Percentiles rank a stretch among this genome's conserved stretches.
These are phyloP conservation scores for Penicillium sp. DNA, from an alignment of 2,329 filamentous ascomycete species.

Conservation along the genomic window DNA sequence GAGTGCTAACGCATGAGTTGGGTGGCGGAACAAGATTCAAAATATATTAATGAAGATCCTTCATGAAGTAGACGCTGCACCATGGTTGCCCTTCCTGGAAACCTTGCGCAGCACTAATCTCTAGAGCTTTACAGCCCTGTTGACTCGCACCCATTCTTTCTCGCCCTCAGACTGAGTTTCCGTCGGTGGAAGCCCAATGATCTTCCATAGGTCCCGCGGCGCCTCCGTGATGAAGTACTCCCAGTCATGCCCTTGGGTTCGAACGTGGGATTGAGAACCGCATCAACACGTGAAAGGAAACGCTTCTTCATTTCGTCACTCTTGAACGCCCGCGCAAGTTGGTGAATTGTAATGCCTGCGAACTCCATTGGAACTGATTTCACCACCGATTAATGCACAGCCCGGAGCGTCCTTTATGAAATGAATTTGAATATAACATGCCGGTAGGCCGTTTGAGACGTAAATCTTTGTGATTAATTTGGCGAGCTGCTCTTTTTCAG, in stretches of 20 bases:
- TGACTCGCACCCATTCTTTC: background rate
- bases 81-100: background rate
- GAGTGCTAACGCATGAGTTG: background rate
- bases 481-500: background rate
- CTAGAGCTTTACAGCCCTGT: background rate
- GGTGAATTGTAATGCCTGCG: constrained; percentile 3
- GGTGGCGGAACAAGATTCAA: background rate
- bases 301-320: constrained; percentile 1
- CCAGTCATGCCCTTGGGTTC: constrained; percentile 12
- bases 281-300: constrained; percentile 1
- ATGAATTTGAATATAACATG: background rate
- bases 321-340: constrained; percentile 7
- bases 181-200: constrained; percentile 12
- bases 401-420: background rate
- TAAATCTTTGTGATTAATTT: background rate
- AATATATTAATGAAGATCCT: too few relatives aligned
- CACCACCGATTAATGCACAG: background rate
- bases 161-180: background rate
- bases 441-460: background rate
- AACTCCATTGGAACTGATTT: background rate
- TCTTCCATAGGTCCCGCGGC: constrained; percentile 11
- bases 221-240: constrained; percentile 13
- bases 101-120: background rate
- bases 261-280: constrained; percentile 3
- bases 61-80: too few relatives aligned